These are phyloP conservation scores for Ustilago loliicola DNA, from an alignment of 1,284 basidiomycete species.

Conservation along the genomic window DNA sequence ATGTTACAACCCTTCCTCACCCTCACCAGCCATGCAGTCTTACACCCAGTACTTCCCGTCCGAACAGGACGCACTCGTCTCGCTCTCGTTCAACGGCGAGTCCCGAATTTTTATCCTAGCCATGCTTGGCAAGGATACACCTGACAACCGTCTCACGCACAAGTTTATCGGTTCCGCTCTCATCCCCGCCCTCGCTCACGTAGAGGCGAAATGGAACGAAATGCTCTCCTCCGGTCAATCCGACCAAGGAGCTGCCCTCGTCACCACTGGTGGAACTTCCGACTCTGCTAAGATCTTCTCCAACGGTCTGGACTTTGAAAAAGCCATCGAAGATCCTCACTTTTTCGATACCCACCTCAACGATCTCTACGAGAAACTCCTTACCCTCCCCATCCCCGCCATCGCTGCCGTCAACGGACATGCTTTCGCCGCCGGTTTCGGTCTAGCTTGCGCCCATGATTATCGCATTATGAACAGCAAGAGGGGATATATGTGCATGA, in stretches of 20 bases:
- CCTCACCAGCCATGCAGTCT: conserved; percentile 24
- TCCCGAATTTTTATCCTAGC: conserved; percentile 57
- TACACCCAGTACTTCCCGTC: conserved; percentile 40
- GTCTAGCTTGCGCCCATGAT: conserved; percentile 85
- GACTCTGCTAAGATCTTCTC: conserved; percentile 58
- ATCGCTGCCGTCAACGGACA: conserved; percentile 92
- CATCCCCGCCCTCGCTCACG: conserved; percentile 80
- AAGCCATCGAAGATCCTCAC: conserved; percentile 76
- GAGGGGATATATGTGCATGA: conserved; percentile 90
- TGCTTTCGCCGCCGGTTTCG: conserved; percentile 87
- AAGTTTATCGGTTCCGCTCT: conserved; percentile 76
- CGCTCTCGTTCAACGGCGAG: conserved; percentile 40
- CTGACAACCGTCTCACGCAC: conserved; percentile 80
- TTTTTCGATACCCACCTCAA: conserved; percentile 76
- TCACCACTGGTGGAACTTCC: conserved; percentile 55
- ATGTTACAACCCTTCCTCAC: conserved; percentile 14
- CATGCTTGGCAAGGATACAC: conserved; percentile 60
- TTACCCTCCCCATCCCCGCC: conserved; percentile 74
- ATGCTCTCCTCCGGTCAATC: conserved; percentile 47
- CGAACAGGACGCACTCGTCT: conserved; percentile 20
- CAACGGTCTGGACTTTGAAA: conserved; percentile 80
- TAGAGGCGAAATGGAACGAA: conserved; percentile 83
- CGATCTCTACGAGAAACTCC: conserved; percentile 72
- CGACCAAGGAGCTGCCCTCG: conserved; percentile 57
- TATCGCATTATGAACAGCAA: conserved; percentile 90